Evolutionary conservation across 306 rosid genomes (phyloP).

Genomic region (Abrus precatorius): DNA sequence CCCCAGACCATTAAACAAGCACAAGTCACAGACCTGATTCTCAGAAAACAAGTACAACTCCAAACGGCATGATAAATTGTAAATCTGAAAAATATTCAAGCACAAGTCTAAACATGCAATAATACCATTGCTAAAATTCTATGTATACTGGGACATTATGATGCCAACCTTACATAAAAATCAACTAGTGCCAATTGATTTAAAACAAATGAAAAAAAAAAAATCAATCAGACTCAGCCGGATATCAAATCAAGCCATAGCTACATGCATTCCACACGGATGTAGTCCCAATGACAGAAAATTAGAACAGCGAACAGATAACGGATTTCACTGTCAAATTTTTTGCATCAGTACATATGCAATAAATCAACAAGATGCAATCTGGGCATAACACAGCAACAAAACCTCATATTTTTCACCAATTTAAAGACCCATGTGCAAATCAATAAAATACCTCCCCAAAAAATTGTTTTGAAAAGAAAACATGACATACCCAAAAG

Average conservation of each 20-base stretch:
- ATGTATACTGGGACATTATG: background rate
- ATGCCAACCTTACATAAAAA: background rate
- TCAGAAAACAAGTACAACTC: background rate
- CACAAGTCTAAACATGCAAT: background rate
- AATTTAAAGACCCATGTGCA: background rate
- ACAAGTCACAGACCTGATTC: background rate
- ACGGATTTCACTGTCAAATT: background rate
- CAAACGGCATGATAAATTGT: background rate
- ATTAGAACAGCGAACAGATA: background rate
- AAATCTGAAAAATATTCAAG: background rate
- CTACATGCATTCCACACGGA: background rate
- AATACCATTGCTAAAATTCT: background rate
- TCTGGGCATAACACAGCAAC: background rate
- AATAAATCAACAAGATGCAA: background rate
- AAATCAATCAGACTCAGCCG: background rate
- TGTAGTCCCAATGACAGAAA: background rate
- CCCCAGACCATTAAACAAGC: background rate
- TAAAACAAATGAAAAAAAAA: background rate
- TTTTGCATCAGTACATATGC: background rate
- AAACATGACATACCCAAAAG: background rate
- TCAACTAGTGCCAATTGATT: conserved; percentile 3
- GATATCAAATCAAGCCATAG: background rate
- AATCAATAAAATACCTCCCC: conserved; percentile 20
- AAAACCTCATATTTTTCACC: background rate
- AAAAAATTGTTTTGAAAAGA: background rate